Conservation (phyloP, 257 asterid species). For the Plantago major region DNA sequence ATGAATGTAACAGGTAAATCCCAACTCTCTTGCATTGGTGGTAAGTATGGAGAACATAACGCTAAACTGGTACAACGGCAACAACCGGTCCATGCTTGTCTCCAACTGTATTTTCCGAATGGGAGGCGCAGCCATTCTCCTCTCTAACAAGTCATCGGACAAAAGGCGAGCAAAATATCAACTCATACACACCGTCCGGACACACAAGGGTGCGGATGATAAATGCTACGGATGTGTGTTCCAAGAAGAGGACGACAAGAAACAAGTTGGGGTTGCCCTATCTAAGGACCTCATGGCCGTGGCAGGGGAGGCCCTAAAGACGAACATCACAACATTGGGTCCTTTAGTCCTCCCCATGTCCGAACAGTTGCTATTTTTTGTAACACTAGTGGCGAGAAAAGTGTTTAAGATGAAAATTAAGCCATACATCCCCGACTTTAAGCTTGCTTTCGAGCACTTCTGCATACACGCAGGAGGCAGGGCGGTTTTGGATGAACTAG, state of each 20-base stretch:
- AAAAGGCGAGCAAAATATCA: conserved; percentile 1
- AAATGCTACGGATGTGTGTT: conserved; percentile 1
- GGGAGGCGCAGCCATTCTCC: conserved; percentile 3
- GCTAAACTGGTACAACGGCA: conserved; percentile 5
- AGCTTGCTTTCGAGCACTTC: conserved; percentile 2
- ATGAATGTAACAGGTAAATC: conserved; percentile 4
- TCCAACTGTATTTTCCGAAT: conserved; percentile 6
- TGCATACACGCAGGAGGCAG: conserved; percentile 4
- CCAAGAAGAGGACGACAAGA: conserved; percentile 4
- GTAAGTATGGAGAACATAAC: conserved; percentile 5
- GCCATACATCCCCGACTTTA: conserved; percentile 4
- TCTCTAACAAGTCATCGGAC: neutral
- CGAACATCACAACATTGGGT: neutral
- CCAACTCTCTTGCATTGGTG: neutral
- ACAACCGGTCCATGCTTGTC: conserved; percentile 1
- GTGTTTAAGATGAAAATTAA: conserved; percentile 4
- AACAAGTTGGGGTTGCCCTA: neutral
- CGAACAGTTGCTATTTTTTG: neutral
- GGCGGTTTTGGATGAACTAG: neutral
- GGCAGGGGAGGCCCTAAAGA: conserved; percentile 1
- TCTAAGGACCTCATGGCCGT: conserved; percentile 7
- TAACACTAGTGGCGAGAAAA: neutral
- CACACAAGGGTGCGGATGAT: neutral
- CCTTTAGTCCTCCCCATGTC: conserved; percentile 4
- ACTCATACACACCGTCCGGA: neutral